Evolutionary conservation across 331 rosid species (phyloP).

Genomic region (Acacia pycnantha): DNA sequence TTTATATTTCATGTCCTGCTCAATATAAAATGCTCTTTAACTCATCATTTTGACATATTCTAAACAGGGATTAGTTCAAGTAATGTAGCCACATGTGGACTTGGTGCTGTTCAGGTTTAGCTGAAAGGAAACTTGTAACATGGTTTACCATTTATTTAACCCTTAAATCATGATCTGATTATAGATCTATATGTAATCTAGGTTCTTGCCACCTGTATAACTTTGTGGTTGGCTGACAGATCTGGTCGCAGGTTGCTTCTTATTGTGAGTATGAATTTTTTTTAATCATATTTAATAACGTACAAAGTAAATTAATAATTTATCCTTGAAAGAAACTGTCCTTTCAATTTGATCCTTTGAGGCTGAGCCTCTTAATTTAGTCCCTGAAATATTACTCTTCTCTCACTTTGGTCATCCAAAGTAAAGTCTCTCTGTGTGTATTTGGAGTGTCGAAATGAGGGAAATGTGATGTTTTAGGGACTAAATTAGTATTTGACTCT

Average conservation of each 20-base stretch:
- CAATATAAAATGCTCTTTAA: background rate
- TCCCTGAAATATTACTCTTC: background rate
- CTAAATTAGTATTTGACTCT: background rate
- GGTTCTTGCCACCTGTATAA: constrained; percentile 78
- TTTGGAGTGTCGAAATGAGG: background rate
- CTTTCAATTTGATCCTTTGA: background rate
- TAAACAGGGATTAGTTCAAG: constrained; percentile 72
- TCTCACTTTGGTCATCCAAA: background rate
- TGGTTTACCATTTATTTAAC: constrained; percentile 7
- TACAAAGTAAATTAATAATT: background rate
- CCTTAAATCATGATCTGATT: constrained; percentile 31
- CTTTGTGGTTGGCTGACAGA: constrained; percentile 85
- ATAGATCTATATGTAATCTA: constrained; percentile 33
- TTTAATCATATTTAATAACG: background rate
- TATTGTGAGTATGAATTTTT: constrained; percentile 56
- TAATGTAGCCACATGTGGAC: constrained; percentile 76
- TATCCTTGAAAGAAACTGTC: background rate
- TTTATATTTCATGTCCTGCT: constrained; percentile 16
- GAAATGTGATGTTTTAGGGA: background rate
- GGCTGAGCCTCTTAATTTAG: background rate
- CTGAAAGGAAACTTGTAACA: constrained; percentile 23
- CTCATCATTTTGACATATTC: constrained; percentile 28
- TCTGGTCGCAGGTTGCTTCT: constrained; percentile 89
- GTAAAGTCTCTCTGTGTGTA: background rate
- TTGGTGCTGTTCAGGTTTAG: constrained; percentile 91